A percentile compares a stretch with the other conserved stretches of the same genome.
Conservation (phyloP, 192 early-diverging fungal species). For the Backusella australiensis region DNA sequence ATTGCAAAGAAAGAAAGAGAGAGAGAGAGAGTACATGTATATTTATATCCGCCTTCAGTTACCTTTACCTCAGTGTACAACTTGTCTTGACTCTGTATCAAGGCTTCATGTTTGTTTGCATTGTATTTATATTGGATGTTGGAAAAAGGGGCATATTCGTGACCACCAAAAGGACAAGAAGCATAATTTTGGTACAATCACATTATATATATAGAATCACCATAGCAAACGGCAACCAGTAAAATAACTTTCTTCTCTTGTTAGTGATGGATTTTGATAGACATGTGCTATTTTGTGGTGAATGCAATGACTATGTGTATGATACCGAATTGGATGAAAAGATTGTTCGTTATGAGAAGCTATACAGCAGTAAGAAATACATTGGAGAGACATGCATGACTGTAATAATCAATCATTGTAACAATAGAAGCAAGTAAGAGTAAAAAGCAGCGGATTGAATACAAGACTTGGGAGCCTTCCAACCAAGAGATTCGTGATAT, state of each 20-base stretch:
- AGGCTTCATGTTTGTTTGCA: conserved; percentile 82
- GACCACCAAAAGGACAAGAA: conserved; percentile 47
- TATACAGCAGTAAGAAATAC: background rate
- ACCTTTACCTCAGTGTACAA: conserved; percentile 55
- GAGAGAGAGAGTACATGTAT: background rate
- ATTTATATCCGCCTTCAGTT: conserved; percentile 19
- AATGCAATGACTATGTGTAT: conserved; percentile 85
- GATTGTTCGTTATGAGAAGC: conserved; percentile 24
- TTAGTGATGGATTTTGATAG: conserved; percentile 77
- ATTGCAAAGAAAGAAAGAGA: background rate
- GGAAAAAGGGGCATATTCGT: conserved; percentile 56
- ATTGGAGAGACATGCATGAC: background rate
- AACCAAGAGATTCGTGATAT: conserved; percentile 53
- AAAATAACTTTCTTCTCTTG: background rate
- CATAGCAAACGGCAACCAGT: background rate
- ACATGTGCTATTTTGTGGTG: conserved; percentile 64
- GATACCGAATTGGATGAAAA: conserved; percentile 68
- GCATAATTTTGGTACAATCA: conserved; percentile 52
- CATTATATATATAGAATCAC: background rate
- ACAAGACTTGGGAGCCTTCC: conserved; percentile 57
- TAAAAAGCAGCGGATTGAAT: conserved; percentile 36
- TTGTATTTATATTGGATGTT: conserved; percentile 82
- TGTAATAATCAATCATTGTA: conserved; percentile 11
- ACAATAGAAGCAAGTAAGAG: conserved; percentile 47
- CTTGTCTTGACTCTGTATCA: conserved; percentile 54